phyloP scores from a whole-genome alignment of 2,329 filamentous ascomycete species.

The Exophiala oligosperma region DNA sequence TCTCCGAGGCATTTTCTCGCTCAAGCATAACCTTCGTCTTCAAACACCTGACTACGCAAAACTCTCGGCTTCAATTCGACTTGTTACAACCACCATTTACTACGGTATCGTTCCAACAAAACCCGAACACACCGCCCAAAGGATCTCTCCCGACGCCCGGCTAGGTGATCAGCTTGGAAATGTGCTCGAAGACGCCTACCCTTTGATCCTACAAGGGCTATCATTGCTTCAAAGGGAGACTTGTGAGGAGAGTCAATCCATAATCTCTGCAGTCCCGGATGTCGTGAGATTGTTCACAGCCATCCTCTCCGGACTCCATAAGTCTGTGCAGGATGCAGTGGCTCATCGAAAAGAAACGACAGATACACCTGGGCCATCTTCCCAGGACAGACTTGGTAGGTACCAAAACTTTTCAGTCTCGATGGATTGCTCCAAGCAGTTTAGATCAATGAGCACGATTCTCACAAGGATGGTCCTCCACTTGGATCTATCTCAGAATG shows the following conservation, averaged over 20 bases:
- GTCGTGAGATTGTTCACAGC: conserved; percentile 18
- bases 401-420: no score
- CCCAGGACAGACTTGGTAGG: not conserved
- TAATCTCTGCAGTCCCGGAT: conserved; percentile 4
- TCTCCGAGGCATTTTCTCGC: conserved; percentile 13
- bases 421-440: not conserved
- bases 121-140: not conserved
- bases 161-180: conserved; percentile 3
- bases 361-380: not conserved
- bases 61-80: not conserved
- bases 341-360: conserved; percentile 3
- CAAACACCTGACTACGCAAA: not conserved
- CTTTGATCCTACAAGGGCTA: conserved; percentile 6
- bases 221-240: not conserved
- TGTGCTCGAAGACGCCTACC: conserved; percentile 5
- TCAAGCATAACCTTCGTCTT: conserved; percentile 9
- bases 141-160: not conserved
- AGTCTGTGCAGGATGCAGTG: conserved; percentile 21
- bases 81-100: not conserved
- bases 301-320: conserved; percentile 21
- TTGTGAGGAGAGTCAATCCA: not conserved
- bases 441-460: not conserved
- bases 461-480: conserved; percentile 18
- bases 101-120: not conserved
- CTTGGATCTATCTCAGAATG: conserved; percentile 12